Percentiles rank a stretch among this genome's conserved stretches.
phyloP scores from a whole-genome alignment of 495 filamentous ascomycete genomes.

The Aspergillus heteromorphus region DNA sequence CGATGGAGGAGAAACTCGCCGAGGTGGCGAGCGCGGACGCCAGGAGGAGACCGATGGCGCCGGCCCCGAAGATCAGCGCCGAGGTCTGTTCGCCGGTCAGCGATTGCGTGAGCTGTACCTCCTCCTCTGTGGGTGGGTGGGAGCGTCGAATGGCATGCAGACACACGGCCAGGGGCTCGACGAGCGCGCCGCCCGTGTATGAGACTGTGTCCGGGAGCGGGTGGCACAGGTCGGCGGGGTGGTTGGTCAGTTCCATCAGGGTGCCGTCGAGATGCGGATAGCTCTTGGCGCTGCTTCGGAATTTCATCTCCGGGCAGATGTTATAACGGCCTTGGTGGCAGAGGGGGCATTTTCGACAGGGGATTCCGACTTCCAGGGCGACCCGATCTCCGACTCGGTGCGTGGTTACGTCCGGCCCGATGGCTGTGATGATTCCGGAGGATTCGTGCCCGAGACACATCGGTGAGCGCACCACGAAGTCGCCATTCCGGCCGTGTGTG shows the following conservation, averaged over 20 bases:
- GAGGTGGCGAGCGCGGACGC: slow-evolving; percentile 54
- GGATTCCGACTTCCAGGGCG: slow-evolving; percentile 78
- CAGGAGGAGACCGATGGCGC: slow-evolving; percentile 71
- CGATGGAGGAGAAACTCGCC: slow-evolving; percentile 64
- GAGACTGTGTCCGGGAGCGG: slow-evolving; percentile 60
- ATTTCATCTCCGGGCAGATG: slow-evolving; percentile 74
- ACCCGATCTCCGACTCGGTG: slow-evolving; percentile 62
- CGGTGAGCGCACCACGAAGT: slow-evolving; percentile 67
- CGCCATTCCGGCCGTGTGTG: slow-evolving; percentile 76
- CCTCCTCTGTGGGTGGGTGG: slow-evolving; percentile 37
- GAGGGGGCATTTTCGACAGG: slow-evolving; percentile 63
- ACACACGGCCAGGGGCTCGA: slow-evolving; percentile 76
- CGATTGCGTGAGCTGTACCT: slow-evolving; percentile 17
- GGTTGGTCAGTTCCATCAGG: slow-evolving; percentile 71
- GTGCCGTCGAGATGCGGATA: slow-evolving; percentile 81
- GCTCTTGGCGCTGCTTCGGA: slow-evolving; percentile 71
- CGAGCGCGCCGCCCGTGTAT: slow-evolving; percentile 64
- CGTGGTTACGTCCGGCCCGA: slow-evolving; percentile 45
- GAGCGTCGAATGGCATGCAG: slow-evolving; percentile 68
- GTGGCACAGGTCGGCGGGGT: slow-evolving; percentile 52
- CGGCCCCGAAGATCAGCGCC: slow-evolving; percentile 74
- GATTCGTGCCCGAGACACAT: slow-evolving; percentile 78
- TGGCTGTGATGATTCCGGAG: slow-evolving; percentile 60
- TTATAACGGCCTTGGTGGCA: slow-evolving; percentile 73
- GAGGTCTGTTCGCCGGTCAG: slow-evolving; percentile 37